These are phyloP conservation scores for Avena insularis DNA, from an alignment of 176 grass and related monocot genomes.

Conservation along the genomic window DNA sequence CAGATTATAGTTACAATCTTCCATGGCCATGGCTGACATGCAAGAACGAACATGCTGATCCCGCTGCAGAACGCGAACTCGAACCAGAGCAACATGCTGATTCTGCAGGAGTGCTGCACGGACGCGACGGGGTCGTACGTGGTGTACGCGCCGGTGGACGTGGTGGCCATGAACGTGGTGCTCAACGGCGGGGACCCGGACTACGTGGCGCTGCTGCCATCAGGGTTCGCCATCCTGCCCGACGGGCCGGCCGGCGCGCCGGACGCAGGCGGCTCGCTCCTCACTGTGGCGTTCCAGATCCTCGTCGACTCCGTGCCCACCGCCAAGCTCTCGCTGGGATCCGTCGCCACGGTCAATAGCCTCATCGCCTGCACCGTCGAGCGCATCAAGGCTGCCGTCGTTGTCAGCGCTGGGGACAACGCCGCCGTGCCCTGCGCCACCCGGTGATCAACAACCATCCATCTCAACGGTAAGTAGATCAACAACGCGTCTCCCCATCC, in stretches of 20 bases:
- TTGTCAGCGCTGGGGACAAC: constrained; percentile 43
- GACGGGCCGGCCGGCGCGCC: constrained; percentile 46
- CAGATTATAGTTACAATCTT: neutral
- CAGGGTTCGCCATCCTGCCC: constrained; percentile 84
- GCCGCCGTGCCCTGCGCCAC: neutral
- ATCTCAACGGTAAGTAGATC: constrained; percentile 15
- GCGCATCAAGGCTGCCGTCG: constrained; percentile 79
- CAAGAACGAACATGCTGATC: neutral
- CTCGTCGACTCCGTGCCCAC: constrained; percentile 82
- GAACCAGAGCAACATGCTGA: constrained; percentile 88
- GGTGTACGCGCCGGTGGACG: constrained; percentile 83
- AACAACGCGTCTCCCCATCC: too few species aligned
- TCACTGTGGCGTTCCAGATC: constrained; percentile 91
- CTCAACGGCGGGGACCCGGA: constrained; percentile 77
- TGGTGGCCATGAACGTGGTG: constrained; percentile 83
- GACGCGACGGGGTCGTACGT: constrained; percentile 80
- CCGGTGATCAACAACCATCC: constrained; percentile 25
- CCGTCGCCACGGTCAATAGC: constrained; percentile 85
- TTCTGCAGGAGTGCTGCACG: constrained; percentile 86
- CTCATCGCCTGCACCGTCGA: constrained; percentile 88
- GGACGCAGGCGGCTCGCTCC: constrained; percentile 61
- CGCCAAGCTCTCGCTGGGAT: constrained; percentile 85
- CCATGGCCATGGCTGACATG: neutral
- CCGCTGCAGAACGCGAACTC: constrained; percentile 71
- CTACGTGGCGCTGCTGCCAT: constrained; percentile 80